These are phyloP conservation scores for Fimicolochytrium jonesii DNA, from an alignment of 192 early-diverging fungal species.

Conservation along the genomic window DNA sequence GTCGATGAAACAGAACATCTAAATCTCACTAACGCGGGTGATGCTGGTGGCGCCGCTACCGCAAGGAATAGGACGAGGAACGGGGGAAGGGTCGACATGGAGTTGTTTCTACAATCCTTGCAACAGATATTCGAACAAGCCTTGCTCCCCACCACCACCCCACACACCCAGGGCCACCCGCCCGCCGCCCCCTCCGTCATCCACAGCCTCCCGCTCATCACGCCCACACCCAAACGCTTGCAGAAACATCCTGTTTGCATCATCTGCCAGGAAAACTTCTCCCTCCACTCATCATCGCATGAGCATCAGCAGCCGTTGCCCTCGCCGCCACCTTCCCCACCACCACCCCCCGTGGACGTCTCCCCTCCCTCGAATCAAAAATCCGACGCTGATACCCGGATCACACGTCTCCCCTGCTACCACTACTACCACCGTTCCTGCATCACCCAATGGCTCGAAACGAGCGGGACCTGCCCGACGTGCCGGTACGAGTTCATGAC, in stretches of 20 bases:
- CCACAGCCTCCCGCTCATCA: not conserved
- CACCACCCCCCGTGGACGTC: no score
- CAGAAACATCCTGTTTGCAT: constrained; percentile 3
- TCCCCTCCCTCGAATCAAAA: not conserved
- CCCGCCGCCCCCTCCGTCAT: not conserved
- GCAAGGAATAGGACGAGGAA: no score
- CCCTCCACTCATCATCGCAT: no score
- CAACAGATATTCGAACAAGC: no score
- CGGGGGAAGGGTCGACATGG: no score
- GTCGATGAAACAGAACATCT: no score
- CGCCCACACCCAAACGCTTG: not conserved
- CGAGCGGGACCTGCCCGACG: constrained; percentile 32
- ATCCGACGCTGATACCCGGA: not conserved
- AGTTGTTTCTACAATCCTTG: no score
- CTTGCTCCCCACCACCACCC: not conserved
- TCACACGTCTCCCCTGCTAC: constrained; percentile 17
- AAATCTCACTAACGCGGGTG: no score
- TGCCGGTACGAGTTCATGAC: constrained; percentile 32
- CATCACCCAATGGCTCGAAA: constrained; percentile 31
- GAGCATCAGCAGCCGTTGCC: no score
- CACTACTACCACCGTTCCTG: constrained; percentile 33
- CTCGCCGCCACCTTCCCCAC: no score
- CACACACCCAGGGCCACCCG: constrained; percentile 6
- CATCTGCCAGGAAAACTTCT: constrained; percentile 27
- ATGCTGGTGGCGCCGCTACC: no score